Evolutionary conservation across 352 stramenopile genomes (phyloP).

Genomic region (Pythium periplocum): DNA sequence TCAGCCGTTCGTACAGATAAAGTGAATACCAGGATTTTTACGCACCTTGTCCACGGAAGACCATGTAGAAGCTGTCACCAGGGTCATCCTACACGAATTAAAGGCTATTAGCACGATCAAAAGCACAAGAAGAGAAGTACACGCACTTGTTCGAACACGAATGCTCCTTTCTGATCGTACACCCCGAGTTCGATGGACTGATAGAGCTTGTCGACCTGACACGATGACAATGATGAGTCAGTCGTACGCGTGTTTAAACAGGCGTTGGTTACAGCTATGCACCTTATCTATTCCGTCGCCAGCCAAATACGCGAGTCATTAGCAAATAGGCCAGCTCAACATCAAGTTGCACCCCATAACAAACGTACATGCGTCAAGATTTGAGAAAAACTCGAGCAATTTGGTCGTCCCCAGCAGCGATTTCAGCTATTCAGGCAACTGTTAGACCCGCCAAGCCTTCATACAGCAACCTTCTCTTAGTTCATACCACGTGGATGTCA

Average conservation of each 20-base stretch:
- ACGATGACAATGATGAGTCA: neutral
- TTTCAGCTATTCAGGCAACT: slow-evolving; percentile 45
- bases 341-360: neutral
- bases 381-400: slow-evolving; percentile 76
- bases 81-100: slow-evolving; percentile 40
- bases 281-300: slow-evolving; percentile 2
- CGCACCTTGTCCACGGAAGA: slow-evolving; percentile 69
- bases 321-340: neutral
- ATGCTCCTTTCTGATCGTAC: slow-evolving; percentile 37
- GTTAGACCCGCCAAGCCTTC: neutral
- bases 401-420: slow-evolving; percentile 65
- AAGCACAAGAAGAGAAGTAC: neutral
- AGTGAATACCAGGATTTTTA: neutral
- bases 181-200: slow-evolving; percentile 55
- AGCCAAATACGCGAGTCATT: neutral
- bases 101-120: neutral
- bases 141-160: slow-evolving; percentile 46
- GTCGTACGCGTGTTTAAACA: neutral
- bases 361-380: slow-evolving; percentile 66
- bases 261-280: neutral
- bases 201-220: slow-evolving; percentile 67
- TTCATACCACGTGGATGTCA: slow-evolving; percentile 59
- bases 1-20: neutral
- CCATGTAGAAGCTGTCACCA: slow-evolving; percentile 74
- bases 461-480: neutral